These are phyloP conservation scores for Allomyces macrogynus DNA, from an alignment of 192 early-diverging fungal species.

Conservation along the genomic window DNA sequence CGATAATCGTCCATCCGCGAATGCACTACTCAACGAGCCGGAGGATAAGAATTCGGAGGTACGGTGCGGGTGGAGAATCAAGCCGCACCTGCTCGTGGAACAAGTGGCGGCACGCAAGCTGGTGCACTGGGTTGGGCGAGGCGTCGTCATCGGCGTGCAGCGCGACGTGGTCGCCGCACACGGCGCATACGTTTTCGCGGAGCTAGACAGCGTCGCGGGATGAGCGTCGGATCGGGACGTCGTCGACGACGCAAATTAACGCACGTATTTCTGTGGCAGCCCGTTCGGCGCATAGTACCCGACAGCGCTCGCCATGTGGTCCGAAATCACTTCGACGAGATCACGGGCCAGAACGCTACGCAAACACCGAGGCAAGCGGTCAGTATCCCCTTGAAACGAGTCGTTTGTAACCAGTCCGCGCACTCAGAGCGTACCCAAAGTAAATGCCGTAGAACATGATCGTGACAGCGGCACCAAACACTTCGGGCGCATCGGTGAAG, in stretches of 20 bases:
- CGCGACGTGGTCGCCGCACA: background rate
- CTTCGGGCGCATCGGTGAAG: background rate
- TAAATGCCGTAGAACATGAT: background rate
- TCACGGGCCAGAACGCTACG: background rate
- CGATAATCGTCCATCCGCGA: constrained; percentile 5
- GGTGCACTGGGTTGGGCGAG: background rate
- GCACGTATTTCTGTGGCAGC: background rate
- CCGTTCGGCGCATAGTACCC: background rate
- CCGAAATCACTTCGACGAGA: background rate
- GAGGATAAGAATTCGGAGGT: too few species aligned
- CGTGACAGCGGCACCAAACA: background rate
- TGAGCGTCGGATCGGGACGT: too few species aligned
- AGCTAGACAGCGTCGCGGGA: too few species aligned
- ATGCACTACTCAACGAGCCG: too few species aligned
- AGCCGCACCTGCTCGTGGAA: background rate
- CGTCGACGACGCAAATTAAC: too few species aligned
- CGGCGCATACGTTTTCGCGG: background rate
- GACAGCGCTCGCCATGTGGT: background rate
- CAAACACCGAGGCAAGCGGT: too few species aligned
- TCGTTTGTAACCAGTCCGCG: too few species aligned
- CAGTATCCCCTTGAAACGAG: too few species aligned
- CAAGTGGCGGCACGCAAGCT: background rate
- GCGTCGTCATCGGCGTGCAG: background rate
- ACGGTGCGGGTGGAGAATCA: too few species aligned
- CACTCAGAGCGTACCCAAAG: background rate